Evolutionary conservation across 176 grass and related monocot species (phyloP).

Genomic region (Carex scoparia): DNA sequence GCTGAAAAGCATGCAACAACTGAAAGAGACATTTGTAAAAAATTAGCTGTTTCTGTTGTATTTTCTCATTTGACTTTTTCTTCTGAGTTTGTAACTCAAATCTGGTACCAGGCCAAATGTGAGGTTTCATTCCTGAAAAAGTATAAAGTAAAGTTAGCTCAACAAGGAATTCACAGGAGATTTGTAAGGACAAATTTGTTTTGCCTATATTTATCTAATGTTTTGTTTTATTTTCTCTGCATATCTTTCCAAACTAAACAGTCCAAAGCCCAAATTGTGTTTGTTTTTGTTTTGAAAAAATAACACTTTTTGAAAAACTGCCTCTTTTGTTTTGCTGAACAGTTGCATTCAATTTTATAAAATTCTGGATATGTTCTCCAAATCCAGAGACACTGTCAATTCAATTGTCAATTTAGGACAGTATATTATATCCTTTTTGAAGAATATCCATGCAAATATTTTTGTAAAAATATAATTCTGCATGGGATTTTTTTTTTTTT

Average conservation of each 20-base stretch:
- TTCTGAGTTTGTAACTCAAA: neutral
- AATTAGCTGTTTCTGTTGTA: slow-evolving; percentile 12
- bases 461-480: neutral
- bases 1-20: slow-evolving; percentile 11
- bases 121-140: slow-evolving; percentile 14
- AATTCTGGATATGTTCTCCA: neutral
- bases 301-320: neutral
- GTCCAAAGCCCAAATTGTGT: slow-evolving; percentile 2
- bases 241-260: neutral
- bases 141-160: neutral
- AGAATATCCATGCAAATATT: slow-evolving; percentile 18
- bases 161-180: neutral
- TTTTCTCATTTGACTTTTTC: slow-evolving; percentile 5
- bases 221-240: neutral
- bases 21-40: slow-evolving; percentile 10
- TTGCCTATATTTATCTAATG: neutral
- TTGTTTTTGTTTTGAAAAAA: neutral
- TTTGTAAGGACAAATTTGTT: slow-evolving; percentile 1
- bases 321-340: neutral
- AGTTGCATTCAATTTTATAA: neutral
- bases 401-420: neutral
- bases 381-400: neutral
- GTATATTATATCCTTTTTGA: neutral
- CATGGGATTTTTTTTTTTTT: neutral
- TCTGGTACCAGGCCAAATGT: slow-evolving; percentile 1